A percentile compares a stretch with the other conserved stretches of the same genome.
phyloP scores from a whole-genome alignment of 306 rosid species.

The Vigna nakashimae region DNA sequence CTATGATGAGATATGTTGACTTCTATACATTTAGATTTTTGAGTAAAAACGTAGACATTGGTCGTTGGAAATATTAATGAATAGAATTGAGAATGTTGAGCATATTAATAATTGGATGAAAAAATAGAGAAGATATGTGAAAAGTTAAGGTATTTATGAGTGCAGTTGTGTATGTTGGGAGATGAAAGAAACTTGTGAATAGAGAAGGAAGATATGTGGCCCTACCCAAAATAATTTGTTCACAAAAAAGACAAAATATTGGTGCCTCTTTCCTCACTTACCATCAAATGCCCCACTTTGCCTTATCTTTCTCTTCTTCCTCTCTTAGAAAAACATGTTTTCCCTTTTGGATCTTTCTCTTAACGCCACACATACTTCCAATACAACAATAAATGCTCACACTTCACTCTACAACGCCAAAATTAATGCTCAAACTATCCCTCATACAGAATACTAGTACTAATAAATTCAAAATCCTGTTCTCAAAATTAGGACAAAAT shows the following conservation, averaged over 20 bases:
- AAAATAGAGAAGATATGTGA: no score
- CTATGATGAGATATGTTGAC: no score
- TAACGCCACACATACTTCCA: background rate
- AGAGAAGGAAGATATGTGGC: background rate
- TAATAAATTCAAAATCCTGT: no score
- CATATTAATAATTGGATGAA: no score
- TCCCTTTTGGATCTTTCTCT: background rate
- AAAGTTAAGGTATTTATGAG: background rate
- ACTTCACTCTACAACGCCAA: background rate
- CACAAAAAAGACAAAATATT: background rate
- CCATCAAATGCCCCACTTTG: background rate
- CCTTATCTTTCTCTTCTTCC: background rate
- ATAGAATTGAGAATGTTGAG: no score
- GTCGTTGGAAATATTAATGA: no score
- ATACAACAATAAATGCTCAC: background rate
- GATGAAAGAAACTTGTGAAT: background rate
- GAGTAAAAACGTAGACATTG: no score
- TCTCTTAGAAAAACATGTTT: background rate
- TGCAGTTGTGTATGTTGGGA: background rate
- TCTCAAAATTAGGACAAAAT: no score
- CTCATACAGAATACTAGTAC: no score
- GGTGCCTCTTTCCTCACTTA: background rate
- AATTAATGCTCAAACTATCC: background rate
- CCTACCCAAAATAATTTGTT: background rate
- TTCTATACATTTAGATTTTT: no score